These are phyloP conservation scores for Fusarium proliferatum DNA, from an alignment of 2,329 filamentous ascomycete genomes.

Conservation along the genomic window DNA sequence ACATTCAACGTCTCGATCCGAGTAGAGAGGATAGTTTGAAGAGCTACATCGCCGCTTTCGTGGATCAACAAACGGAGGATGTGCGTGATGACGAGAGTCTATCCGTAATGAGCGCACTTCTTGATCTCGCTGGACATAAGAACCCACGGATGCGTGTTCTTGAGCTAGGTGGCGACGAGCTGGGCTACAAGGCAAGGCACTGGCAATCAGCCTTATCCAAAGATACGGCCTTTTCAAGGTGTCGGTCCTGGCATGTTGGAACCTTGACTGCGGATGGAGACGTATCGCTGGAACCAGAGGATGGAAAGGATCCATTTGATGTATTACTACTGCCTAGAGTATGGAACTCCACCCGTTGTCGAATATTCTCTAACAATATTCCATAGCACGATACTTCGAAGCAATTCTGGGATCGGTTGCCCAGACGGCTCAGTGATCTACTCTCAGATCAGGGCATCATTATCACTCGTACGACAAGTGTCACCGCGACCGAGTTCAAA, in stretches of 20 bases:
- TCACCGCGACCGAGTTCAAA: no score
- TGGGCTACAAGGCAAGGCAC: neutral
- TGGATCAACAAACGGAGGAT: neutral
- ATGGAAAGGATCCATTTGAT: neutral
- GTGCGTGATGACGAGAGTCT: neutral
- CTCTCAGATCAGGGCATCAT: neutral
- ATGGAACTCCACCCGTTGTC: rapidly evolving
- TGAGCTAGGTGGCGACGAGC: neutral
- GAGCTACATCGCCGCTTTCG: rapidly evolving
- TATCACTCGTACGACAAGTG: neutral
- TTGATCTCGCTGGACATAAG: neutral
- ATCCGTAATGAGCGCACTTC: rapidly evolving
- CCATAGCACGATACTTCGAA: neutral
- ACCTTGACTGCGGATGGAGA: neutral
- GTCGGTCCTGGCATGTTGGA: neutral
- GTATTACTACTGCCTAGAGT: neutral
- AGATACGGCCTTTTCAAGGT: neutral
- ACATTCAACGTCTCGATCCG: rapidly evolving
- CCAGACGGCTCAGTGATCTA: rapidly evolving
- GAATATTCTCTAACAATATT: neutral
- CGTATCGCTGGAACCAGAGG: neutral
- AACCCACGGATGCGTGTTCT: neutral
- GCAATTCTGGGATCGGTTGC: neutral
- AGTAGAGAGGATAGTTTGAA: rapidly evolving
- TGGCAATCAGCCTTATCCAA: neutral